Evolutionary conservation across 192 early-diverging fungal genomes (phyloP).

Genomic region (Paraglomus occultum): DNA sequence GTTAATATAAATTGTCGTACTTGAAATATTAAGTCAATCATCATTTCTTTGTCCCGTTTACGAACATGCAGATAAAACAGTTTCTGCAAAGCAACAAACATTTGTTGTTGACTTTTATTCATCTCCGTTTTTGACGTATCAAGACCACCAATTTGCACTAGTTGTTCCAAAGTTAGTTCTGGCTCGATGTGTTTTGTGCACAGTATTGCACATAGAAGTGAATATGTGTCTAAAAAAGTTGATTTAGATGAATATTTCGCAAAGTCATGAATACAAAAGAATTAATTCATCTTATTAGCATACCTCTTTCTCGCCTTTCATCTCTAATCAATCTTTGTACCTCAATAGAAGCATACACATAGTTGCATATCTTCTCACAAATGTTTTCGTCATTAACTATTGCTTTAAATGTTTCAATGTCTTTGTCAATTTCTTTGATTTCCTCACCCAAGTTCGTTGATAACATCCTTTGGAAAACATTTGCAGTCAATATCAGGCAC

Average conservation of each 20-base stretch:
- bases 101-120: constrained; percentile 21
- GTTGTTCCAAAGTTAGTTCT: constrained; percentile 29
- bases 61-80: constrained; percentile 48
- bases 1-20: constrained; percentile 20
- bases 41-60: constrained; percentile 46
- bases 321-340: constrained; percentile 28
- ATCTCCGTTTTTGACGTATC: background rate
- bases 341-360: constrained; percentile 36
- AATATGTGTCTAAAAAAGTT: background rate
- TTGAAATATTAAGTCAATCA: constrained; percentile 51
- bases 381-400: constrained; percentile 36
- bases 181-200: background rate
- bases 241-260: background rate
- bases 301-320: constrained; percentile 24
- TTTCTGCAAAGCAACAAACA: constrained; percentile 40
- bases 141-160: constrained; percentile 25
- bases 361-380: constrained; percentile 51
- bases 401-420: constrained; percentile 40
- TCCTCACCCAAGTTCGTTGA: constrained; percentile 53
- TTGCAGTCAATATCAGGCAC: background rate
- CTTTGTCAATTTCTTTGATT: constrained; percentile 46
- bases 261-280: background rate
- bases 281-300: background rate
- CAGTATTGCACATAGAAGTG: constrained; percentile 8
- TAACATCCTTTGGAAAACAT: constrained; percentile 42